Base-by-base conservation (phyloP, 202 grass and related monocot species). In the Eragrostis tef region DNA sequence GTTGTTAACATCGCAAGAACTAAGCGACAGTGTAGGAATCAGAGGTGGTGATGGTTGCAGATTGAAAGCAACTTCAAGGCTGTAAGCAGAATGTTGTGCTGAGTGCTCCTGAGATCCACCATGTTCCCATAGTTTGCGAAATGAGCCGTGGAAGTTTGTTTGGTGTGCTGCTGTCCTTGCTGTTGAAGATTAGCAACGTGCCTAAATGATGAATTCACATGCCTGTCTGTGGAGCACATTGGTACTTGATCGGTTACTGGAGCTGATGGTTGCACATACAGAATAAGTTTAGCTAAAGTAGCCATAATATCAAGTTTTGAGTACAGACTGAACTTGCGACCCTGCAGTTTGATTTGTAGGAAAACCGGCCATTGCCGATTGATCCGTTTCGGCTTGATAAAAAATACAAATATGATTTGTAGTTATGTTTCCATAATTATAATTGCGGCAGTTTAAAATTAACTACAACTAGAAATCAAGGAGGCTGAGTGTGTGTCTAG, bases 271-370 rank as follows among this genome's bases (percentile, higher is more conserved):
- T 87, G 89, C 69, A 47, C 75, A 63, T 36, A 82, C 50, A 93
- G 96, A 80, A 90, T 73, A 54, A 99, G 85, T 80, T 88, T 87
- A 85, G 92, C 88, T 71, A 99, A 85, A 67, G 82, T 90, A 27
- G 89, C 72, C 66, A 99, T 91, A 24, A 99, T 84, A 48, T 96
- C 96, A 80, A 90, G 93, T 36, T 31, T 88, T 86, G 14, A 99
- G 71, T 64, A 90, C 79, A 89, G 87, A 51, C 57, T 83, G 86
- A 25, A 73, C 79, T 57, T 97, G 91, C 2, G 68, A 26, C 21
- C 68, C 88, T 72, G 84, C 61, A 69, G 74, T 64, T 72, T 76
- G 82, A 41, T 48, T 87, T 17, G 50, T 77, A 26, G 74, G 34
- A 67, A 65, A 73, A 66, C 86, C 84, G 36, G 79, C 25, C 56